Conservation (phyloP, 2,329 filamentous ascomycete species). For the Exophiala viscosa region DNA sequence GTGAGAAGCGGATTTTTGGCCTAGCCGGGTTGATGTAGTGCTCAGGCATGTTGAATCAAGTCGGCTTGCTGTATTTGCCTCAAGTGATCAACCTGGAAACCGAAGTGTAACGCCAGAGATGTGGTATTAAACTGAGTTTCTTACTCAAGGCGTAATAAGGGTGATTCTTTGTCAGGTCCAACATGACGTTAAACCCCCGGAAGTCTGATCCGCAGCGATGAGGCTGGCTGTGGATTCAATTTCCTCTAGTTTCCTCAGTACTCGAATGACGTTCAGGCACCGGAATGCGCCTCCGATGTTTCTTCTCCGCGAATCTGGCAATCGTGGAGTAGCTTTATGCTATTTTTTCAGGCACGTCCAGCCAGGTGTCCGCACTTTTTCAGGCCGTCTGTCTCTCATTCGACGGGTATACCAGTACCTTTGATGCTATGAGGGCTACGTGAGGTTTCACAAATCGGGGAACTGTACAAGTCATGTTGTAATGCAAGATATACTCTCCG, state of each 20-base stretch:
- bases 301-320: not conserved
- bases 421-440: too few species aligned
- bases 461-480: not conserved
- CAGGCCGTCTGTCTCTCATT: not conserved
- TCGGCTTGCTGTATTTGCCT: not conserved
- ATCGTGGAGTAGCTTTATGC: too few species aligned
- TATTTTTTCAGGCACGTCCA: too few species aligned
- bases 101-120: not conserved
- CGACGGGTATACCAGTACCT: not conserved
- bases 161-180: too few species aligned
- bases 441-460: not conserved
- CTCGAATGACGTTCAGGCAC: not conserved
- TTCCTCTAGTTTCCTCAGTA: too few species aligned
- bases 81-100: too few species aligned
- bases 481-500: not conserved
- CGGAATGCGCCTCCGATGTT: not conserved
- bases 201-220: too few species aligned
- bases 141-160: too few species aligned
- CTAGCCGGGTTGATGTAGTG: slow-evolving; percentile 15
- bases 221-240: too few species aligned
- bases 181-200: too few species aligned
- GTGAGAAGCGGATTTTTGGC: slow-evolving; percentile 17
- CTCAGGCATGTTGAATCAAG: not conserved
- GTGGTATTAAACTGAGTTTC: not conserved
- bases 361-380: too few species aligned